phyloP scores from a whole-genome alignment of 2,329 filamentous ascomycete species.

The Cordyceps sp. region DNA sequence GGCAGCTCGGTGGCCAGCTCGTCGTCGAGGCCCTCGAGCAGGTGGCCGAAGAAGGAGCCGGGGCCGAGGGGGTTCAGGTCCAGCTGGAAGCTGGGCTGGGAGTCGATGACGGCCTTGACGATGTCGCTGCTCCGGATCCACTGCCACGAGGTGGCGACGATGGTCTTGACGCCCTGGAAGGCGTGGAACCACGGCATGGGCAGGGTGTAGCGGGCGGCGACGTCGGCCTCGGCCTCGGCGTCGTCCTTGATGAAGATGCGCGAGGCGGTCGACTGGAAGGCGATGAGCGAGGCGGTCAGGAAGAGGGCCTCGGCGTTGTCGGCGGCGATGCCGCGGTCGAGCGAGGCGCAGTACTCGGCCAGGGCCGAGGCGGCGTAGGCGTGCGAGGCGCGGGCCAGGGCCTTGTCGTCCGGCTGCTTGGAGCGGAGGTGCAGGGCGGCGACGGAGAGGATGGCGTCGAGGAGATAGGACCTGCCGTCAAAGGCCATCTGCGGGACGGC shows the following conservation, averaged over 20 bases:
- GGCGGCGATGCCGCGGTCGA: slow-evolving; percentile 39
- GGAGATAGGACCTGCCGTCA: slow-evolving; percentile 37
- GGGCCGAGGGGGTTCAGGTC: slow-evolving; percentile 34
- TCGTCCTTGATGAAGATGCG: slow-evolving; percentile 45
- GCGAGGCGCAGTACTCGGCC: slow-evolving; percentile 38
- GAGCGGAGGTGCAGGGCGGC: slow-evolving; percentile 46
- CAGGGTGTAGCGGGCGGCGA: slow-evolving; percentile 32
- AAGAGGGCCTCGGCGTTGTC: slow-evolving; percentile 47
- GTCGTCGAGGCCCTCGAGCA: slow-evolving; percentile 40
- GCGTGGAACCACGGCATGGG: slow-evolving; percentile 50
- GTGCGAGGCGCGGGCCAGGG: slow-evolving; percentile 44
- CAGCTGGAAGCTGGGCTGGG: slow-evolving; percentile 44
- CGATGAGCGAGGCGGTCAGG: slow-evolving; percentile 44
- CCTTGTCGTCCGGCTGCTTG: slow-evolving; percentile 37
- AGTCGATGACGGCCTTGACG: slow-evolving; percentile 45
- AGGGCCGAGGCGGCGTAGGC: slow-evolving; percentile 48
- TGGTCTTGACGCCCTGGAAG: slow-evolving; percentile 49
- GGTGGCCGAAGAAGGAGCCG: slow-evolving; percentile 41
- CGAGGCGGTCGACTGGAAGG: slow-evolving; percentile 49
- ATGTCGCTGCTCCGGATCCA: slow-evolving; percentile 41
- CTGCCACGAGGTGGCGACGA: slow-evolving; percentile 47
- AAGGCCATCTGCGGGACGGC: slow-evolving; percentile 46
- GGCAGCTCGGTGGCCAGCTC: slow-evolving; percentile 26
- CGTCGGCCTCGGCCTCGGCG: slow-evolving; percentile 20
- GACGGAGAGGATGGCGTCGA: slow-evolving; percentile 47